Conservation (phyloP, 2,329 filamentous ascomycete genomes). For the Fusarium oxysporum region DNA sequence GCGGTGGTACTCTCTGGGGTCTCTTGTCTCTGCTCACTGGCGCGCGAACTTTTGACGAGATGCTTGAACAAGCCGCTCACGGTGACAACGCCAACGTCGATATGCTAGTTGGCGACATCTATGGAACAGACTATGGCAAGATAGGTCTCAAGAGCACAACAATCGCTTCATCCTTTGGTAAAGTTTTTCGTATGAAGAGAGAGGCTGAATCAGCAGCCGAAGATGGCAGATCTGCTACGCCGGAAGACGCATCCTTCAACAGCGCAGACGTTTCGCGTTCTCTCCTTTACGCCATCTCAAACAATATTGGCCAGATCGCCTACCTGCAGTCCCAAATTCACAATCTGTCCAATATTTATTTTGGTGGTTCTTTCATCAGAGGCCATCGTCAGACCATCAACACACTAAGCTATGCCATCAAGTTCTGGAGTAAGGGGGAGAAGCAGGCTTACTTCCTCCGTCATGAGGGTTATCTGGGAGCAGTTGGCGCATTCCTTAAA, state of each 20-base stretch:
- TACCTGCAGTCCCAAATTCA: constrained; percentile 98
- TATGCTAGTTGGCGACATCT: constrained; percentile 97
- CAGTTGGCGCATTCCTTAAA: constrained; percentile 94
- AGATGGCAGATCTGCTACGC: constrained; percentile 71
- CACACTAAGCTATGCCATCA: constrained; percentile 94
- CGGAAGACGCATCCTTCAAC: constrained; percentile 66
- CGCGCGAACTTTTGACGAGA: constrained; percentile 96
- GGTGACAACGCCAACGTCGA: constrained; percentile 95
- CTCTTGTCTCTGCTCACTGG: constrained; percentile 91
- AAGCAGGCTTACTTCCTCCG: constrained; percentile 97
- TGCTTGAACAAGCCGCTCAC: constrained; percentile 89
- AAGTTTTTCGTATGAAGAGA: constrained; percentile 93
- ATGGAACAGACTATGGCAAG: constrained; percentile 94
- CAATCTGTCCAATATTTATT: constrained; percentile 91
- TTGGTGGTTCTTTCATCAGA: constrained; percentile 95
- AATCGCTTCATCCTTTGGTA: constrained; percentile 96
- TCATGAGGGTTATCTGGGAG: constrained; percentile 94
- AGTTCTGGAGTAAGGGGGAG: constrained; percentile 93
- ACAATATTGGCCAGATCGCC: constrained; percentile 98
- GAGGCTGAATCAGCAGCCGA: constrained; percentile 84
- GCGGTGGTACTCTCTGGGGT: constrained; percentile 98
- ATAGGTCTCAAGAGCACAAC: constrained; percentile 96
- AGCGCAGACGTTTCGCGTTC: constrained; percentile 90
- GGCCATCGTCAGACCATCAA: constrained; percentile 98
- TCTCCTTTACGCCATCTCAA: constrained; percentile 93